Conservation (phyloP, 169 alveolate genomes). For the Eimeria praecox region DNA sequence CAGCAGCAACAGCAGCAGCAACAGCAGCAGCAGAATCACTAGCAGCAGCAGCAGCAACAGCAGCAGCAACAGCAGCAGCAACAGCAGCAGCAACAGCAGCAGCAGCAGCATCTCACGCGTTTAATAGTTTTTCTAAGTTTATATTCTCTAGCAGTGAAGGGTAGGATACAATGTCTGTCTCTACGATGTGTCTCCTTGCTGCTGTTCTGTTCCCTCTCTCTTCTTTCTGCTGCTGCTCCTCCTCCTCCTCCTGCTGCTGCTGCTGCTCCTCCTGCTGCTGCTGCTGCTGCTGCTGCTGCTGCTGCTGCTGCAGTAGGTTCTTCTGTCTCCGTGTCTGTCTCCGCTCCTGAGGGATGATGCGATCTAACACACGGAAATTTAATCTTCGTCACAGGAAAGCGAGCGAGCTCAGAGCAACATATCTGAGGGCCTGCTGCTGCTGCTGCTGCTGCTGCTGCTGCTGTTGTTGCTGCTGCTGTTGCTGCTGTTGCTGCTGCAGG, state of each 20-base stretch:
- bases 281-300: slow-evolving; percentile 51
- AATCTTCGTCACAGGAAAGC: not conserved
- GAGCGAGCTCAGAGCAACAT: slow-evolving; percentile 19
- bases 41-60: no score
- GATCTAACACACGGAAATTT: not conserved
- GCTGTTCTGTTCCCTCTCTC: not conserved
- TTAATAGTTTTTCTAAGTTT: not conserved
- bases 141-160: not conserved
- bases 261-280: slow-evolving; percentile 5
- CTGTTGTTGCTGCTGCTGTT: no score
- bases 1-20: no score
- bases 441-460: no score
- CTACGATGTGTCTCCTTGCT: not conserved
- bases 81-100: slow-evolving; percentile 9
- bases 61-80: slow-evolving; percentile 11
- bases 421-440: no score
- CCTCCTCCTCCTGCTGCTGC: no score
- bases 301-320: slow-evolving; percentile 11
- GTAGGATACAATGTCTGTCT: not conserved
- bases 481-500: not conserved
- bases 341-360: slow-evolving; percentile 54
- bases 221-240: no score
- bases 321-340: slow-evolving; percentile 26
- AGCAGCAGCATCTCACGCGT: not conserved
- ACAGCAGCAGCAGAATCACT: no score